A percentile compares a stretch with the other conserved stretches of the same genome.
phyloP scores from a whole-genome alignment of 108 stramenopile species.

The Epipyxis sp. region DNA sequence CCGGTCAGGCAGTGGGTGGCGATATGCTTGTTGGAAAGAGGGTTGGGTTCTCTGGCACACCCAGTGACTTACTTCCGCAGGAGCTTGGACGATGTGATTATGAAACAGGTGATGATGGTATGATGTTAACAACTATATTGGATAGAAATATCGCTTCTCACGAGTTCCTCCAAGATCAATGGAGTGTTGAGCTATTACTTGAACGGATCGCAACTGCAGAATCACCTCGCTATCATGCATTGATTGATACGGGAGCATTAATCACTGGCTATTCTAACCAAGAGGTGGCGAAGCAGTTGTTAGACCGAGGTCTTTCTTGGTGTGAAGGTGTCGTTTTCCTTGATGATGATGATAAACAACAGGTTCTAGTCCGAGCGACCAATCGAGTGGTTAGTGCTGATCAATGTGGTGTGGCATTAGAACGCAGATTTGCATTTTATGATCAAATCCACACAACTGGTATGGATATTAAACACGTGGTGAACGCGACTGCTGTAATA shows the following conservation, averaged over 20 bases:
- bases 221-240: constrained; percentile 47
- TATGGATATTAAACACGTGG: constrained; percentile 40
- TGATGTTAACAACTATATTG: constrained; percentile 33
- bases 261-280: constrained; percentile 50
- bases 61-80: constrained; percentile 11
- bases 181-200: constrained; percentile 49
- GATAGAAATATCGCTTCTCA: constrained; percentile 31
- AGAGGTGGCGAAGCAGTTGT: constrained; percentile 42
- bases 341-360: constrained; percentile 45
- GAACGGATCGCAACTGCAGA: constrained; percentile 41
- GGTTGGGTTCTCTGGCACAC: constrained; percentile 24
- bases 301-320: constrained; percentile 43
- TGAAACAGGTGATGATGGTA: constrained; percentile 41
- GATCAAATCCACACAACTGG: constrained; percentile 64
- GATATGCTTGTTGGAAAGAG: constrained; percentile 21
- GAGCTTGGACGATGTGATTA: constrained; percentile 39
- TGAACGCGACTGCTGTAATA: constrained; percentile 30
- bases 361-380: constrained; percentile 37
- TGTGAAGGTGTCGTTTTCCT: constrained; percentile 58
- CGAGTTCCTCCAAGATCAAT: constrained; percentile 39
- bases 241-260: constrained; percentile 60
- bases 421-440: constrained; percentile 59
- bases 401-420: constrained; percentile 54
- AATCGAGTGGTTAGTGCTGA: constrained; percentile 42
- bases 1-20: constrained; percentile 30